These are phyloP conservation scores for Pittosporum tobira DNA, from an alignment of 129 eudicot species.

Conservation along the genomic window DNA sequence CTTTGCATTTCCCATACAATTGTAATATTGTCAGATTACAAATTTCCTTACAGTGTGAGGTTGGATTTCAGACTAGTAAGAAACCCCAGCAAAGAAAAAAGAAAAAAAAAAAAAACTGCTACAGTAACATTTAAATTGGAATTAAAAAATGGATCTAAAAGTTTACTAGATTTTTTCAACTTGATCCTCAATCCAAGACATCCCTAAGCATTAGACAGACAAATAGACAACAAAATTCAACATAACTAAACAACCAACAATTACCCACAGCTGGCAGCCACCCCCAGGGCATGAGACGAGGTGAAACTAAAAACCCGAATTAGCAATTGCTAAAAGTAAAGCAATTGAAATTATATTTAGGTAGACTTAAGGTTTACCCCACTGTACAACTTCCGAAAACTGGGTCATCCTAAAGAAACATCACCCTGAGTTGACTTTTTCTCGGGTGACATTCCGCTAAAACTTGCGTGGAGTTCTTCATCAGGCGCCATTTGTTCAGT, in stretches of 20 bases:
- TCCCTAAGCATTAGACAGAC: not conserved
- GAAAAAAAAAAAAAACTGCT: too few relatives aligned
- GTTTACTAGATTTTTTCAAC: not conserved
- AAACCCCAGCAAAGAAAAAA: too few relatives aligned
- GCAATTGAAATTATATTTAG: constrained; percentile 26
- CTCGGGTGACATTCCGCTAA: constrained; percentile 22
- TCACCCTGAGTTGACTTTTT: constrained; percentile 23
- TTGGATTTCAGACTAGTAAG: too few relatives aligned
- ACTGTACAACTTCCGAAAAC: constrained; percentile 55
- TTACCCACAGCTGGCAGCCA: constrained; percentile 20
- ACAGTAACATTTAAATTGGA: too few relatives aligned
- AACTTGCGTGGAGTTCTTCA: constrained; percentile 32
- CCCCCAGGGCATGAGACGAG: constrained; percentile 19
- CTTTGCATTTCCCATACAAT: too few relatives aligned
- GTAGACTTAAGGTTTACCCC: constrained; percentile 41
- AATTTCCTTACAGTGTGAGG: too few relatives aligned
- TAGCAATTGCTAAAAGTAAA: constrained; percentile 34
- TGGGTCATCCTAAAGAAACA: constrained; percentile 21
- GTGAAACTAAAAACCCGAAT: constrained; percentile 26
- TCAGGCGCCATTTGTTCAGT: constrained; percentile 20
- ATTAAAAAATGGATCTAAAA: too few relatives aligned
- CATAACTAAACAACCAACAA: constrained; percentile 10
- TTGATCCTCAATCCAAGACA: not conserved
- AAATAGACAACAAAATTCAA: constrained; percentile 9
- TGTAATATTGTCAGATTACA: too few relatives aligned